Base-by-base conservation (phyloP, 2,329 filamentous ascomycete species). In the Fusarium sp. region DNA sequence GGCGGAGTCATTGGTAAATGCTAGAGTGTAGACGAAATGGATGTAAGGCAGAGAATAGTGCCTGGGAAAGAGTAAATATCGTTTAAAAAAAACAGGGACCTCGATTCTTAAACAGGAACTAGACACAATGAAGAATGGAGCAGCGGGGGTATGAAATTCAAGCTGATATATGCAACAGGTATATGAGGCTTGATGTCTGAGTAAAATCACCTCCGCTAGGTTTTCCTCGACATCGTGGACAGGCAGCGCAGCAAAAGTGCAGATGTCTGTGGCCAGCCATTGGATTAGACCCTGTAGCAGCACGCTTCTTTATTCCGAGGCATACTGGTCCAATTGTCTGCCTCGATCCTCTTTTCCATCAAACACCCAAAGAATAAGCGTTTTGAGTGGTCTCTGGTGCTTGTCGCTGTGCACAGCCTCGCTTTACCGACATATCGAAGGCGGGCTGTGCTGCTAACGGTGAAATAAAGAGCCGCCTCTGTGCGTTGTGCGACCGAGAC, bases 391-490 rank as follows among this genome's bases (percentile, higher is more conserved):
- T 48, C 52, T 54, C 24, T 45, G 44, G 26, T 42, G 31, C 24
- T 35, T 26, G 58, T 63, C n/a, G 22, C 28, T 33, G n/a, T 70
- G 59, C 67, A 70, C 67, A 66, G 67, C 67, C 67, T 47, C 55
- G 49, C 31, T 66, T 57, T 42, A 59, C 44, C 62, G 48, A 65
- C 41, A 49, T 42, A n/a, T 41, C 41, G 7, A 39, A 49, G 49
- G 39, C n/a, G 66, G 67, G 67, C 67, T 70, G 45, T 70, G 67
- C 67, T 44, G 28, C 39, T 51, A 28, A 69, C 66, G 33, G 52
- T 59, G 51, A 70, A 52, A 39, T 58, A 36, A 52, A 70, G 56
- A 70, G 58, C 66, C 45, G 58, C 52, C 41, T 60, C n/a, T 44
- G 31, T 70, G 66, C 49, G 36, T 55, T 70, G 66, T 66, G 48